phyloP scores from a whole-genome alignment of 495 filamentous ascomycete species.

The Aspergillus indologenus region DNA sequence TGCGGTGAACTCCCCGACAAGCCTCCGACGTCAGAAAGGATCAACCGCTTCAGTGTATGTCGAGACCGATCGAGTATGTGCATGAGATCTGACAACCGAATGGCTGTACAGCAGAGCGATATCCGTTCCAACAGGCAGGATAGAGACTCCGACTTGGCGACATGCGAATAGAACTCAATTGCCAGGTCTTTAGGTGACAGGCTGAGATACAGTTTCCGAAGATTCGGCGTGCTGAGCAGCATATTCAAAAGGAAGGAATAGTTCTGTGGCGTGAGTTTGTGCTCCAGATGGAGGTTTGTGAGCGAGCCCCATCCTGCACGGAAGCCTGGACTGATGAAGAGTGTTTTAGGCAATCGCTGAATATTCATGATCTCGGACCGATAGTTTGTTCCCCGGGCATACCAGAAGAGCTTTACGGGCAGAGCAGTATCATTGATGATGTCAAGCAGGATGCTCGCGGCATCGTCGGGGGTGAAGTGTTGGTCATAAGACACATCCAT shows the following conservation, averaged over 20 bases:
- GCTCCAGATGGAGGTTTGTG: slow-evolving; percentile 13
- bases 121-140: neutral
- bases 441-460: slow-evolving; percentile 3
- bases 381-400: slow-evolving; percentile 13
- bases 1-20: neutral
- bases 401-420: slow-evolving; percentile 13
- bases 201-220: slow-evolving; percentile 14
- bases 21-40: neutral
- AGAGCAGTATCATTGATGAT: slow-evolving; percentile 9
- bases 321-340: slow-evolving; percentile 7
- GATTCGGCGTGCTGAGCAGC: slow-evolving; percentile 4
- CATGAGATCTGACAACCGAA: neutral
- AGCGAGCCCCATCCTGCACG: slow-evolving; percentile 3
- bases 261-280: slow-evolving; percentile 10
- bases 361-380: slow-evolving; percentile 5
- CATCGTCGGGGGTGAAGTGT: slow-evolving; percentile 11
- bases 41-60: neutral
- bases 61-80: neutral
- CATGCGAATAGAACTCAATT: slow-evolving; percentile 4
- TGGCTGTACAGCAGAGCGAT: neutral
- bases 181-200: slow-evolving; percentile 4
- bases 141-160: neutral
- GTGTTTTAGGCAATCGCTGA: slow-evolving; percentile 9
- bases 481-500: neutral
- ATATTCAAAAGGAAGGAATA: slow-evolving; percentile 12